Conservation (phyloP, 805 yeast species). For the Metschnikowia picachoensis region DNA sequence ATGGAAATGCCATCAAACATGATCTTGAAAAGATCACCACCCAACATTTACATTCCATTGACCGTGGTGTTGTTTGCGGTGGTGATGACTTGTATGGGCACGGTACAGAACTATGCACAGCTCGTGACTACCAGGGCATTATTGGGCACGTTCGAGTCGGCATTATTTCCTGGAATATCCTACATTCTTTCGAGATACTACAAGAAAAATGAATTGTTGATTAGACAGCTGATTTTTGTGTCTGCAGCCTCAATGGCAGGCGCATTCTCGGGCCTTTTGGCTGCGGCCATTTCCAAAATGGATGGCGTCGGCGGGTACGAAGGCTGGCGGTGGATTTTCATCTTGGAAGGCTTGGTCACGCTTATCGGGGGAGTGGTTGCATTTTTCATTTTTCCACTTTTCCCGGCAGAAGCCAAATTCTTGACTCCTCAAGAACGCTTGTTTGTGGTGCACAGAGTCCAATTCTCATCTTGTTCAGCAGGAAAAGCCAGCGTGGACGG, state of each 20-base stretch:
- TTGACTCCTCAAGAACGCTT: constrained; percentile 13
- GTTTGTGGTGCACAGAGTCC: constrained; percentile 12
- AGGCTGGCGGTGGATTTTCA: constrained; percentile 19
- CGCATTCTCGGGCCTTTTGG: constrained; percentile 73
- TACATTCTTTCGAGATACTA: constrained; percentile 67
- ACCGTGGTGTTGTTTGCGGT: constrained; percentile 64
- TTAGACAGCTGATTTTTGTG: constrained; percentile 66
- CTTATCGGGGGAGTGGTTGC: constrained; percentile 5
- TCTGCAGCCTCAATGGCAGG: constrained; percentile 73
- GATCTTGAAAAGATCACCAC: constrained; percentile 52
- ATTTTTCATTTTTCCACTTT: constrained; percentile 11
- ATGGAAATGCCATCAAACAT: constrained; percentile 67
- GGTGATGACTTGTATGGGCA: constrained; percentile 64
- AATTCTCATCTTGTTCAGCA: constrained; percentile 6
- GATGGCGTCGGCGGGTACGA: constrained; percentile 29
- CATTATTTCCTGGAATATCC: constrained; percentile 73
- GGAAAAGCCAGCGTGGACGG: not conserved
- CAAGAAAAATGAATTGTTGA: constrained; percentile 60
- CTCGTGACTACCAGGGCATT: constrained; percentile 61
- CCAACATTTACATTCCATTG: constrained; percentile 59
- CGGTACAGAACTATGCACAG: constrained; percentile 53
- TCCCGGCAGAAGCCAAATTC: constrained; percentile 10
- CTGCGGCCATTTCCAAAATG: constrained; percentile 58
- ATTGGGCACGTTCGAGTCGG: constrained; percentile 65
- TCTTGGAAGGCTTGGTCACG: constrained; percentile 16